Conservation (phyloP, 768 basidiomycete genomes). For the Mycena pura region DNA sequence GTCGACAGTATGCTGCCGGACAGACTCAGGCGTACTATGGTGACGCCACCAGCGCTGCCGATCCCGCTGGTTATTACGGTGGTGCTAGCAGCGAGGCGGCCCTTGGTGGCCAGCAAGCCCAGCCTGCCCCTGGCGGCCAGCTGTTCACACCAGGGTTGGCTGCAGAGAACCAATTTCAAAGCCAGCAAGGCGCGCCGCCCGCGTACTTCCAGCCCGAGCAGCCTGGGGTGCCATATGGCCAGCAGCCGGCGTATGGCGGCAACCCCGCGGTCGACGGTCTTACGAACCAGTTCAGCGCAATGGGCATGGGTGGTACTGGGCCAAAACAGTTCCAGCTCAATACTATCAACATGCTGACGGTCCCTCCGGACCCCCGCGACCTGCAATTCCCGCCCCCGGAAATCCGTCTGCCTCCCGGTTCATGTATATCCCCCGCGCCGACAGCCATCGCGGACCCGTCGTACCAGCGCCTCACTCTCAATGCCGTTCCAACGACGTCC, state of each 20-base stretch:
- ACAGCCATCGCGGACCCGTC: slow-evolving; percentile 86
- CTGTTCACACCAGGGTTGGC: slow-evolving; percentile 89
- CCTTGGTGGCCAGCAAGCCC: slow-evolving; percentile 37
- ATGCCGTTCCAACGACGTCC: slow-evolving; percentile 91
- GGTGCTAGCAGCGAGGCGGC: slow-evolving; percentile 41
- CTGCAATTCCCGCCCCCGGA: slow-evolving; percentile 85
- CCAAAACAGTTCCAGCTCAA: slow-evolving; percentile 78
- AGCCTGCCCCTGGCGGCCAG: slow-evolving; percentile 51
- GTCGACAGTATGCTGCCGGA: slow-evolving; percentile 93
- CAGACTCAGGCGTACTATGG: slow-evolving; percentile 90
- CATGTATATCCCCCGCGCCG: slow-evolving; percentile 79
- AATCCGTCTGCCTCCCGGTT: slow-evolving; percentile 86
- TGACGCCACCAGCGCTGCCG: slow-evolving; percentile 45
- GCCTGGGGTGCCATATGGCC: slow-evolving; percentile 41
- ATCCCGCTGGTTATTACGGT: slow-evolving; percentile 51
- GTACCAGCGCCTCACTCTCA: slow-evolving; percentile 91
- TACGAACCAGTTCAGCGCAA: slow-evolving; percentile 85
- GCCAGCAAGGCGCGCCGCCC: slow-evolving; percentile 57
- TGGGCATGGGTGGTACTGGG: slow-evolving; percentile 76
- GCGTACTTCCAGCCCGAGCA: slow-evolving; percentile 38
- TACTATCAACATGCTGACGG: slow-evolving; percentile 91
- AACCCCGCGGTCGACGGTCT: slow-evolving; percentile 60
- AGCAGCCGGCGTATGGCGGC: slow-evolving; percentile 46
- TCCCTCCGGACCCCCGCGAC: slow-evolving; percentile 90
- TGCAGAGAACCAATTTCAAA: slow-evolving; percentile 69